Conservation (phyloP, 176 grass and related monocot species). For the Sorghum bicolor region DNA sequence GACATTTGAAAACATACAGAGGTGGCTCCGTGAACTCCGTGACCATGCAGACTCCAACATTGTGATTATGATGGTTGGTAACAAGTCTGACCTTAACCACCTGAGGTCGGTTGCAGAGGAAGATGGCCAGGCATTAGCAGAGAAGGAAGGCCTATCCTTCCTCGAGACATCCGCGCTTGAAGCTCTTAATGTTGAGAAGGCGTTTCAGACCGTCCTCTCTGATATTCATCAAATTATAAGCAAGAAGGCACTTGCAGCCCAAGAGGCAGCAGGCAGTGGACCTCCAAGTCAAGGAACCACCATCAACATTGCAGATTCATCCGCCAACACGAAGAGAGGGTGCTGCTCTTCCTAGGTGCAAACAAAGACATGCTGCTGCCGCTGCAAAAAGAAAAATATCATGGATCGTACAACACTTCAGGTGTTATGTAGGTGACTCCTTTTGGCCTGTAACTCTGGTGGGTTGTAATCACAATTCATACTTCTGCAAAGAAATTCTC, state of each 20-base stretch:
- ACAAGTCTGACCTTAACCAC: conserved; percentile 68
- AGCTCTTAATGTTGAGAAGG: conserved; percentile 66
- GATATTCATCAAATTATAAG: conserved; percentile 76
- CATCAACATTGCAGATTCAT: conserved; percentile 51
- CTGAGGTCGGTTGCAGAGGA: conserved; percentile 62
- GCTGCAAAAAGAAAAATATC: conserved; percentile 6
- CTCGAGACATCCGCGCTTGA: conserved; percentile 67
- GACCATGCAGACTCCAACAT: conserved; percentile 76
- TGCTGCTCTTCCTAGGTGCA: conserved; percentile 57
- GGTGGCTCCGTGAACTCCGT: conserved; percentile 66
- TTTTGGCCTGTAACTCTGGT: conserved; percentile 45
- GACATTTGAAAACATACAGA: conserved; percentile 67
- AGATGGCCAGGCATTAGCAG: conserved; percentile 56
- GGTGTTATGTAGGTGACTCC: conserved; percentile 33
- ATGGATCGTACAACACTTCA: conserved; percentile 26
- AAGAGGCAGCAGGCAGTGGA: conserved; percentile 53
- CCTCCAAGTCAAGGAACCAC: conserved; percentile 60
- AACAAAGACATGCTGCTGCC: conserved; percentile 6
- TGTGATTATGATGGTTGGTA: conserved; percentile 77
- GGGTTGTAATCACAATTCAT: conserved; percentile 50
- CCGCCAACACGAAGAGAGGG: conserved; percentile 24
- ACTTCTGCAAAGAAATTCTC: conserved; percentile 40
- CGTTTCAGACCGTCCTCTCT: conserved; percentile 59
- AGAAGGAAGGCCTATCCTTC: conserved; percentile 66
- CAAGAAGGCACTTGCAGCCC: conserved; percentile 72